A percentile compares a stretch with the other conserved stretches of the same genome.
These are phyloP conservation scores for Serendipita sp. DNA, from an alignment of 1,284 basidiomycete genomes.

Conservation along the genomic window DNA sequence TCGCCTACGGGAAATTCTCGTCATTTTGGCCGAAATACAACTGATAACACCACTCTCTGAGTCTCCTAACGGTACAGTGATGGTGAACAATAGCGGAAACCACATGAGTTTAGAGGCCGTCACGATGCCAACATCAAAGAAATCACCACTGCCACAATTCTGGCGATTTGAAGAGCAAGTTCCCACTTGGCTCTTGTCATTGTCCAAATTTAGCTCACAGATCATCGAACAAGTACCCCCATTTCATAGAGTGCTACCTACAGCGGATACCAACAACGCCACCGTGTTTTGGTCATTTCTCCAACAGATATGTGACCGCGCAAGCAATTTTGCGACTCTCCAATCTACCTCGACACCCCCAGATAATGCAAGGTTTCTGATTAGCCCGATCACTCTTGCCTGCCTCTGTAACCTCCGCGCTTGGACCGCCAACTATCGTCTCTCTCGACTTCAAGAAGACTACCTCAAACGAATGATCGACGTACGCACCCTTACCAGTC, in stretches of 20 bases:
- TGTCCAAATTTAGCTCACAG: constrained; percentile 23
- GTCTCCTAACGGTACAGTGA: no score
- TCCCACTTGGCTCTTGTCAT: constrained; percentile 44
- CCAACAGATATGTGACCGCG: constrained; percentile 16
- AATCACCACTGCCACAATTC: constrained; percentile 28
- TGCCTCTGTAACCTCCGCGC: not conserved
- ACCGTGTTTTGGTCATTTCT: constrained; percentile 43
- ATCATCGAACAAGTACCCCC: constrained; percentile 27
- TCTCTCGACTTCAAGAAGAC: constrained; percentile 53
- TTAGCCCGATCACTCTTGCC: not conserved
- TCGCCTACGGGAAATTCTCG: constrained; percentile 45
- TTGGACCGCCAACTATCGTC: constrained; percentile 45
- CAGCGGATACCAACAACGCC: constrained; percentile 27
- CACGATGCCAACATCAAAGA: not conserved
- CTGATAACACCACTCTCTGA: constrained; percentile 39
- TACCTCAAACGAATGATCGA: constrained; percentile 34
- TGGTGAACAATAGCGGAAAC: not conserved
- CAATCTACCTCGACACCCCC: constrained; percentile 8
- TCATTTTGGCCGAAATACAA: constrained; percentile 36
- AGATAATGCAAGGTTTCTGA: not conserved
- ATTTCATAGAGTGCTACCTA: constrained; percentile 35
- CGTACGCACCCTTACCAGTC: constrained; percentile 29
- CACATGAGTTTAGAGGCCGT: not conserved
- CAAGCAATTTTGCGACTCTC: constrained; percentile 9
- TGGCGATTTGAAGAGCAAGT: constrained; percentile 44